phyloP scores from a whole-genome alignment of 78 protist genomes.

The Monosiga brevicollis region DNA sequence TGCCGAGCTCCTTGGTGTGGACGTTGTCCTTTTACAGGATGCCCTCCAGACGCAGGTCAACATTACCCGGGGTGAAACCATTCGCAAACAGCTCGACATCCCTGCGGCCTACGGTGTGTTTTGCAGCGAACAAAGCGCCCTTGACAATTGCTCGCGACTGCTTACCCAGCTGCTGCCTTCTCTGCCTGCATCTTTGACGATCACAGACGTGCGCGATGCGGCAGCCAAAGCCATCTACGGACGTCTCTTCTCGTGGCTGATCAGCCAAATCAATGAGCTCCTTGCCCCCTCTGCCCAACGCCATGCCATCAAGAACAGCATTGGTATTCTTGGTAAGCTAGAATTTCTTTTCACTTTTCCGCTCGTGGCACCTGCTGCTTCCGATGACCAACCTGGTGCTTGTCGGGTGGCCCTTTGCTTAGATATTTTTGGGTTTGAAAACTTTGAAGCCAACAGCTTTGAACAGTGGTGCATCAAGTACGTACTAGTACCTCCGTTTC shows the following conservation, averaged over 20 bases:
- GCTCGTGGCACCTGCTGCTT: too few species aligned
- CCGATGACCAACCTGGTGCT: too few species aligned
- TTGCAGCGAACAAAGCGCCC: too few species aligned
- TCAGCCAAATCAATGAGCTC: constrained; percentile 38
- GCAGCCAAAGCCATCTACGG: constrained; percentile 77
- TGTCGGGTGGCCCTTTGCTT: not conserved
- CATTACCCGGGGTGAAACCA: not conserved
- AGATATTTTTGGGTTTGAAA: constrained; percentile 75
- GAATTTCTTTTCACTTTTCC: too few species aligned
- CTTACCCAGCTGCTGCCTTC: not conserved
- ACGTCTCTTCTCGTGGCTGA: constrained; percentile 72
- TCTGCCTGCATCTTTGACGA: not conserved
- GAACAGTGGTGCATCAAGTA: constrained; percentile 72
- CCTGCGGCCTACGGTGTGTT: not conserved
- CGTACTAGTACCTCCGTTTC: too few species aligned
- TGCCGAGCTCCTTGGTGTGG: not conserved
- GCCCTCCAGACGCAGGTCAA: not conserved
- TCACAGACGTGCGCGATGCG: constrained; percentile 53
- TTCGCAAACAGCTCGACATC: not conserved
- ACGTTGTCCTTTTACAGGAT: not conserved
- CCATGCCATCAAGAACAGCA: not conserved
- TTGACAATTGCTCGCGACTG: too few species aligned
- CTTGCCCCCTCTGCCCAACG: not conserved
- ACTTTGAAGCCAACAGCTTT: constrained; percentile 48
- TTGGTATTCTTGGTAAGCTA: too few species aligned